These are phyloP conservation scores for Osmanthus fragrans DNA, from an alignment of 257 asterid genomes.

Conservation along the genomic window DNA sequence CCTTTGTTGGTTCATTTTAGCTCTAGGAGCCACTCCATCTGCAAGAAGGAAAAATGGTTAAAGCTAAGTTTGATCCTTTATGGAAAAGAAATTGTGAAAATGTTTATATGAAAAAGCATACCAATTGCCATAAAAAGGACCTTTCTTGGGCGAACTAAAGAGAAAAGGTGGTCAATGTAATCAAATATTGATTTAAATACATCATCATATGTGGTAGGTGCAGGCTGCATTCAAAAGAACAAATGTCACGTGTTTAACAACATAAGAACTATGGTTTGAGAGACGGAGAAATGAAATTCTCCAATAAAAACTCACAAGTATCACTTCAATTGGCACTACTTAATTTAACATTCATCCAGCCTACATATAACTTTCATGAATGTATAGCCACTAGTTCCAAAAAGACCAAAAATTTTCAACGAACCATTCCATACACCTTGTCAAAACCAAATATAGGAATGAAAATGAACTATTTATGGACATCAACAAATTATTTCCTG, in stretches of 20 bases:
- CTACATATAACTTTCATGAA: conserved; percentile 13
- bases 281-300: conserved; percentile 7
- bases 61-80: conserved; percentile 16
- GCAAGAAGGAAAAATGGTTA: conserved; percentile 22
- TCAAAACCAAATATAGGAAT: conserved; percentile 12
- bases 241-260: neutral
- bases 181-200: conserved; percentile 83
- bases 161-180: conserved; percentile 83
- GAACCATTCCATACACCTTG: conserved; percentile 3
- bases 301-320: neutral
- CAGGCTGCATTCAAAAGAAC: conserved; percentile 62
- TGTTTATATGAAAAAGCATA: conserved; percentile 34
- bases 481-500: neutral
- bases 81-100: conserved; percentile 5
- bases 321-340: neutral
- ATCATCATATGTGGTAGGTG: conserved; percentile 80
- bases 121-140: conserved; percentile 96
- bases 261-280: conserved; percentile 14
- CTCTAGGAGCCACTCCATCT: conserved; percentile 99
- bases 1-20: conserved; percentile 99
- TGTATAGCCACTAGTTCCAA: neutral
- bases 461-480: neutral
- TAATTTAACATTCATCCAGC: neutral
- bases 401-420: conserved; percentile 1
- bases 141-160: conserved; percentile 93